Evolutionary conservation across 805 yeast species (phyloP).

Genomic region (Ogataea neopini): DNA sequence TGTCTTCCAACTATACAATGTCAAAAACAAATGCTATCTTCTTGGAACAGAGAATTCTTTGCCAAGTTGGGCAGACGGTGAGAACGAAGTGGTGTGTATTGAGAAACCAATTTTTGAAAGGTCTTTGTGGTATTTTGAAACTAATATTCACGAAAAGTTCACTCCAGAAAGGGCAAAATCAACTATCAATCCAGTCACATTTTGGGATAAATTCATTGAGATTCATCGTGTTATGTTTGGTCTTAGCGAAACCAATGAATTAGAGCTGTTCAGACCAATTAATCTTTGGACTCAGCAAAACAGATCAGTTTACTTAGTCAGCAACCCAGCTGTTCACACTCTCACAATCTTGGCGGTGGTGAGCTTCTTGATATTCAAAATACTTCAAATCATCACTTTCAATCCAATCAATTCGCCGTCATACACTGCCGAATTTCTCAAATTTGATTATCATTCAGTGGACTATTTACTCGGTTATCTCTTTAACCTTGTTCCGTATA

Average conservation of each 20-base stretch:
- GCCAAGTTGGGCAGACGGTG: conserved; percentile 81
- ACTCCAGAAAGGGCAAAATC: conserved; percentile 35
- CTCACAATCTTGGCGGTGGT: conserved; percentile 39
- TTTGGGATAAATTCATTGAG: conserved; percentile 54
- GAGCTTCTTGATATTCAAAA: conserved; percentile 19
- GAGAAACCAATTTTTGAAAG: conserved; percentile 67
- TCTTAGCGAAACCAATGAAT: background rate
- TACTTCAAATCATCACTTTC: conserved; percentile 15
- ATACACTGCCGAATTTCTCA: conserved; percentile 10
- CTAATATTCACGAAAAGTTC: conserved; percentile 55
- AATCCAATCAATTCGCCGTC: conserved; percentile 21
- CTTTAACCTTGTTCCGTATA: conserved; percentile 58
- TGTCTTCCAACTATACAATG: conserved; percentile 69
- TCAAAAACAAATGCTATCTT: conserved; percentile 66
- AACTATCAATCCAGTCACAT: conserved; percentile 35
- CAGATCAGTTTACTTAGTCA: conserved; percentile 56
- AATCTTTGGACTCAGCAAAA: conserved; percentile 43
- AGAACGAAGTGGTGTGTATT: conserved; percentile 87
- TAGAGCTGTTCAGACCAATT: no score
- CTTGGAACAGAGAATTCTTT: conserved; percentile 71
- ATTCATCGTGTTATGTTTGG: conserved; percentile 43
- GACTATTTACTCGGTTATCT: conserved; percentile 57
- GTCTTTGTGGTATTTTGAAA: conserved; percentile 75
- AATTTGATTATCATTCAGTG: conserved; percentile 28
- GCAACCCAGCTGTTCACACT: conserved; percentile 63